Conservation (phyloP, 768 basidiomycete genomes). For the Agrocybe pediades region DNA sequence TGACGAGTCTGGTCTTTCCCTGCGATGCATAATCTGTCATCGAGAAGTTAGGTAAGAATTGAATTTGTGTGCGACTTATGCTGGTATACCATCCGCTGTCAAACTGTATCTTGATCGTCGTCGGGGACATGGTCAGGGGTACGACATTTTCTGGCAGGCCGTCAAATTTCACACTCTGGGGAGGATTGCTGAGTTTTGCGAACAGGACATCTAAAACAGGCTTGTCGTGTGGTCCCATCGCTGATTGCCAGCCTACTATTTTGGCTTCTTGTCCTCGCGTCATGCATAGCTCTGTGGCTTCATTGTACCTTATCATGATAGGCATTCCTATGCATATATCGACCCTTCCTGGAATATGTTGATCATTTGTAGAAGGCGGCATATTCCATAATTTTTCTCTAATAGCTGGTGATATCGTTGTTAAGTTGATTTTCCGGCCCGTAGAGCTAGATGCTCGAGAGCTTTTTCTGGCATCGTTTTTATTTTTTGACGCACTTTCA, state of each 20-base stretch:
- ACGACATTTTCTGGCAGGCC: conserved; percentile 33
- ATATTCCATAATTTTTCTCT: conserved; percentile 22
- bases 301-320: conserved; percentile 33
- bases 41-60: conserved; percentile 28
- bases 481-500: background rate
- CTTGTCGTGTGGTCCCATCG: conserved; percentile 13
- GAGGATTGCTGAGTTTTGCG: conserved; percentile 27
- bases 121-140: conserved; percentile 16
- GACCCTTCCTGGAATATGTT: conserved; percentile 26
- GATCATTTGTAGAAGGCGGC: conserved; percentile 10
- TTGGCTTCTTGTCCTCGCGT: conserved; percentile 33
- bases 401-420: conserved; percentile 8
- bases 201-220: conserved; percentile 28
- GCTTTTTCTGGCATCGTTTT: background rate
- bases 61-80: conserved; percentile 25
- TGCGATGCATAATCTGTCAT: conserved; percentile 38
- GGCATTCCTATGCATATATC: conserved; percentile 33
- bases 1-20: conserved; percentile 27
- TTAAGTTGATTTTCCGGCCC: no score
- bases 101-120: conserved; percentile 4
- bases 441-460: no score
- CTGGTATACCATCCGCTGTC: conserved; percentile 18
- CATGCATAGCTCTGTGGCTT: conserved; percentile 33
- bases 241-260: conserved; percentile 27
- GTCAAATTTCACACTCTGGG: conserved; percentile 19